Evolutionary conservation across 1,284 basidiomycete genomes (phyloP).

Genomic region (Cryptococcus sp.): DNA sequence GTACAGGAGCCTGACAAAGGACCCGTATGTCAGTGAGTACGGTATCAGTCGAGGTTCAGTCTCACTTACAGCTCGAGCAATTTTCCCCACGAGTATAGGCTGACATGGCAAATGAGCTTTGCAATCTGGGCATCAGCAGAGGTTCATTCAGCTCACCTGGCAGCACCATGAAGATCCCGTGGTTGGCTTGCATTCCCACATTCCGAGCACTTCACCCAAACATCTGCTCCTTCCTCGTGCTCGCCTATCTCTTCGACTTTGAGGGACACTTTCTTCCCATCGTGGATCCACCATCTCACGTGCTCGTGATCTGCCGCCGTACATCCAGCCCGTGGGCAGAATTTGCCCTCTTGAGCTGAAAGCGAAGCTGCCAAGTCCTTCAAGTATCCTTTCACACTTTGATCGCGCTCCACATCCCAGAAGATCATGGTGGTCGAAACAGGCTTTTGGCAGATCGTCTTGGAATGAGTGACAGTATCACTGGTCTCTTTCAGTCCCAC

Average conservation of each 20-base stretch:
- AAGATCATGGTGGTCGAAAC: constrained; percentile 11
- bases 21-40: too few relatives aligned
- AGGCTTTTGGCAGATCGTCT: constrained; percentile 17
- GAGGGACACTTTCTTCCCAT: constrained; percentile 16
- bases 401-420: constrained; percentile 17
- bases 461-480: neutral
- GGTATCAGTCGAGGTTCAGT: too few relatives aligned
- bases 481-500: constrained; percentile 11
- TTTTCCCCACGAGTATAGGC: constrained; percentile 35
- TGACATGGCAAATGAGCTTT: constrained; percentile 1
- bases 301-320: constrained; percentile 23
- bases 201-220: neutral
- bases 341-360: constrained; percentile 12
- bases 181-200: constrained; percentile 4
- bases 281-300: constrained; percentile 26
- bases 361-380: constrained; percentile 9
- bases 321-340: constrained; percentile 29
- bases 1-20: constrained; percentile 25
- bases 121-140: neutral
- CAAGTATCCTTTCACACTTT: constrained; percentile 12
- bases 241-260: constrained; percentile 1
- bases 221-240: constrained; percentile 4
- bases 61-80: constrained; percentile 34
- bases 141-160: neutral
- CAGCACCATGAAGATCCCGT: constrained; percentile 28